Evolutionary conservation across 768 basidiomycete genomes (phyloP).

Genomic region (Auricularia sp.): DNA sequence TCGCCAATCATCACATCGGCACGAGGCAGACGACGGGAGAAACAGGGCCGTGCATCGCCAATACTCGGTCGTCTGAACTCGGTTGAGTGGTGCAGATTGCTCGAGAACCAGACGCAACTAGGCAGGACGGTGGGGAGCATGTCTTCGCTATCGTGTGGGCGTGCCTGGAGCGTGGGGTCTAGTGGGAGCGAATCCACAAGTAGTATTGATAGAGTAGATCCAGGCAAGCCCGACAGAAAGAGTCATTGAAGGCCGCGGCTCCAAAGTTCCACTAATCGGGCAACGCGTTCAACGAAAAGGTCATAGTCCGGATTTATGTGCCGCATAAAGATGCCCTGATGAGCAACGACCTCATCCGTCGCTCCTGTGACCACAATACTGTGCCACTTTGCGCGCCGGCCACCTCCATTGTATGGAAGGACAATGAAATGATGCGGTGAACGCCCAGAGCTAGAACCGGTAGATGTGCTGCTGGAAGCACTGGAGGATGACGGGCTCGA

Average conservation of each 20-base stretch:
- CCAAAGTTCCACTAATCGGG: slow-evolving; percentile 19
- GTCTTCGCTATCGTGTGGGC: too few relatives aligned
- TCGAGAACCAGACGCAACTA: too few relatives aligned
- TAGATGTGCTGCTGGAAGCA: slow-evolving; percentile 3
- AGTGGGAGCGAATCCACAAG: too few relatives aligned
- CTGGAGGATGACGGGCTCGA: slow-evolving; percentile 16
- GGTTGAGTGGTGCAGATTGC: too few relatives aligned
- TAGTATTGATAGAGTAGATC: too few relatives aligned
- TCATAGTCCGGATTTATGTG: slow-evolving; percentile 42
- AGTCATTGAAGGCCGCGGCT: neutral
- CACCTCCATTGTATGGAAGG: slow-evolving; percentile 33
- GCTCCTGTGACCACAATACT: slow-evolving; percentile 39
- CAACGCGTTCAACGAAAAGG: slow-evolving; percentile 35
- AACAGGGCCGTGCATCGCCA: too few relatives aligned
- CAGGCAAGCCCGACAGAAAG: neutral
- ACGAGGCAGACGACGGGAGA: too few relatives aligned
- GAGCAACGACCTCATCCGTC: slow-evolving; percentile 46
- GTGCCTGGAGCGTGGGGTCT: too few relatives aligned
- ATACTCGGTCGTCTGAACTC: too few relatives aligned
- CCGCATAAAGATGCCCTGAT: slow-evolving; percentile 44
- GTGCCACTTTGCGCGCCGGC: slow-evolving; percentile 41
- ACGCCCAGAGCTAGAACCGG: neutral
- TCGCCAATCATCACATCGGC: too few relatives aligned
- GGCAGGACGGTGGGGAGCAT: too few relatives aligned
- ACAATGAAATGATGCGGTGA: slow-evolving; percentile 39